phyloP scores from a whole-genome alignment of 2,329 filamentous ascomycete species.

The Monilinia vaccinii-corymbosi region DNA sequence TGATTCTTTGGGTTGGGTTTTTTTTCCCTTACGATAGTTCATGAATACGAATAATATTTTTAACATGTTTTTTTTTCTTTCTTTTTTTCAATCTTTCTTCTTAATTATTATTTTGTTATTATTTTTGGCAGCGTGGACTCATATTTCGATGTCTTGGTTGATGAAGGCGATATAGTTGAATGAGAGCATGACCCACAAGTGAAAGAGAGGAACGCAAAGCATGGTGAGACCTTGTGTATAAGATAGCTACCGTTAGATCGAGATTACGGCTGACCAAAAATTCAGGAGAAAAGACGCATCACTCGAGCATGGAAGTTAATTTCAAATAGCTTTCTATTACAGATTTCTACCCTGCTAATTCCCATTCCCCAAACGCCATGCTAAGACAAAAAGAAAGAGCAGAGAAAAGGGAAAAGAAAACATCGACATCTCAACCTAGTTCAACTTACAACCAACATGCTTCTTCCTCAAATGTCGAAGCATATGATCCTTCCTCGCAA shows the following conservation, averaged over 20 bases:
- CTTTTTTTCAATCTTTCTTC: too few relatives aligned
- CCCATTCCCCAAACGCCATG: neutral
- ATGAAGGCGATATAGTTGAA: neutral
- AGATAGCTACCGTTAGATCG: too few relatives aligned
- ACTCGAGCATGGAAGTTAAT: too few relatives aligned
- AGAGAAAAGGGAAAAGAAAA: neutral
- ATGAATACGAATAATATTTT: neutral
- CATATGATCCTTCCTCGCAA: constrained; percentile 2
- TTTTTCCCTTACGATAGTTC: neutral
- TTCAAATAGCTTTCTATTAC: too few relatives aligned
- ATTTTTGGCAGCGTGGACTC: too few relatives aligned
- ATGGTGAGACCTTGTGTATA: neutral
- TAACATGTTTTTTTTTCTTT: neutral
- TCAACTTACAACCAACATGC: neutral
- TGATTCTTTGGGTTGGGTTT: neutral
- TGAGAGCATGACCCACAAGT: neutral
- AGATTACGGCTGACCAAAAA: too few relatives aligned
- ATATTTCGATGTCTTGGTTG: neutral
- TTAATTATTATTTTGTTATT: too few relatives aligned
- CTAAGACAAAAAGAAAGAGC: neutral
- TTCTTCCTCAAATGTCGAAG: constrained; percentile 2
- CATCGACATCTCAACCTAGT: neutral
- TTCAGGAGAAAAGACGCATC: too few relatives aligned
- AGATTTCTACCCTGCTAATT: neutral
- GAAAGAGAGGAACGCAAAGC: neutral